Conservation (phyloP, 768 basidiomycete genomes). For the Leccinum olivaceopallidum region DNA sequence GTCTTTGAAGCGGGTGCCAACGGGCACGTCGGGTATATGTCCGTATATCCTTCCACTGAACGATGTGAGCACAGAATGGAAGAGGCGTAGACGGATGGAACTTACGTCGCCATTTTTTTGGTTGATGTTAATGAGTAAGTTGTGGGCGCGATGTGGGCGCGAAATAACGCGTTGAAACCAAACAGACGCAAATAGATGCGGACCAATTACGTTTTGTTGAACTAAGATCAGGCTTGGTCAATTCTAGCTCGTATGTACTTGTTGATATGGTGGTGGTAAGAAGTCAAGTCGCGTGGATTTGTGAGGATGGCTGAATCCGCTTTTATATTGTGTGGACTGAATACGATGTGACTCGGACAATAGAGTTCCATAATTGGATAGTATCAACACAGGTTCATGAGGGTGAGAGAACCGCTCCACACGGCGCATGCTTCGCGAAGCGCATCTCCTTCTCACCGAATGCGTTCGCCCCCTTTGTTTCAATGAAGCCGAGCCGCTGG, state of each 20-base stretch:
- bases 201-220: not conserved
- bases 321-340: not conserved
- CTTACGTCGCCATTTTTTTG: slow-evolving; percentile 21
- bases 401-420: slow-evolving; percentile 3
- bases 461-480: slow-evolving; percentile 67
- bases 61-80: not conserved
- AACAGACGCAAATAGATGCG: slow-evolving; percentile 17
- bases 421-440: slow-evolving; percentile 3
- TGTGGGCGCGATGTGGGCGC: not conserved
- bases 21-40: slow-evolving; percentile 28
- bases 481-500: slow-evolving; percentile 69
- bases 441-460: slow-evolving; percentile 88
- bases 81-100: not conserved
- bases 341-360: slow-evolving; percentile 20
- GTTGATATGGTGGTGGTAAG: slow-evolving; percentile 15
- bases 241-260: not conserved
- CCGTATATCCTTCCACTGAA: slow-evolving; percentile 27
- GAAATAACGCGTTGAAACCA: slow-evolving; percentile 3
- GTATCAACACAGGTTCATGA: not conserved
- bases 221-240: not conserved
- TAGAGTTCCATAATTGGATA: slow-evolving; percentile 6
- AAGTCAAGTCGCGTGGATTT: slow-evolving; percentile 7
- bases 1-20: slow-evolving; percentile 24
- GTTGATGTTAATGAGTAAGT: not conserved
- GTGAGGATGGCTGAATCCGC: not conserved